Base-by-base conservation (phyloP, 352 stramenopile species). In the Phytophthora sansomeana region DNA sequence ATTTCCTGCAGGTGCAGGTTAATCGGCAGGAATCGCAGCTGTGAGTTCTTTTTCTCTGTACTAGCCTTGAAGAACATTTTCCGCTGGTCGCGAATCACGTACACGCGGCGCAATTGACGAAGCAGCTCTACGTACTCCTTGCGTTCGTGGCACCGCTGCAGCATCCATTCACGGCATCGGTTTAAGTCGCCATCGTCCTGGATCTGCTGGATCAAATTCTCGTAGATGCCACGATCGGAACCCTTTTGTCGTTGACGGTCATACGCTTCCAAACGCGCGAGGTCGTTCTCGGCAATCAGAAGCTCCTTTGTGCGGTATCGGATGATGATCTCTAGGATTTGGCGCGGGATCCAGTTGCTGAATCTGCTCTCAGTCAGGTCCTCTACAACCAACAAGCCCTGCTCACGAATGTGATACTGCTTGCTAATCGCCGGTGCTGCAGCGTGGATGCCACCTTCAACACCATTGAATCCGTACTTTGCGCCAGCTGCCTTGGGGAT, bases 181-280 rank as follows among this genome's bases (percentile, higher is more conserved):
- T 83, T 91, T 32, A 94, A 62, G 44, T 96, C 88, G 19, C 86
- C 88, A 30, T 96, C 88, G 43, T 94, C 85, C 59, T 96, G 88
- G 43, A 96, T 96, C 59, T 96, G 88, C 63, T 96, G 83, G 50
- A 95, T 94, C 62, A 96, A 58, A 59, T 96, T 96, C 67, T 94
- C 88, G 60, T 96, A 96, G 26, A 96, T 92, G 24, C 85, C 84
- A 44, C 88, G 81, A 43, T 93, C 85, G 1, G 81, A 90, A 4
- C 85, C 86, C 62, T 95, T 94, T 60, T 92, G 81, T 10, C 87
- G 83, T 50, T 91, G 78, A 1, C 72, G 74, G 49, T 96, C 88
- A 55, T 89, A 93, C 21, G 86, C 83, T 53, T 93, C 84, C 5
- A 96, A 73, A 14, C 85, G 83, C 11, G 83, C 83, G 16, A 93